Conservation (phyloP, 2,329 filamentous ascomycete genomes). For the Pseudogymnoascus sp. region DNA sequence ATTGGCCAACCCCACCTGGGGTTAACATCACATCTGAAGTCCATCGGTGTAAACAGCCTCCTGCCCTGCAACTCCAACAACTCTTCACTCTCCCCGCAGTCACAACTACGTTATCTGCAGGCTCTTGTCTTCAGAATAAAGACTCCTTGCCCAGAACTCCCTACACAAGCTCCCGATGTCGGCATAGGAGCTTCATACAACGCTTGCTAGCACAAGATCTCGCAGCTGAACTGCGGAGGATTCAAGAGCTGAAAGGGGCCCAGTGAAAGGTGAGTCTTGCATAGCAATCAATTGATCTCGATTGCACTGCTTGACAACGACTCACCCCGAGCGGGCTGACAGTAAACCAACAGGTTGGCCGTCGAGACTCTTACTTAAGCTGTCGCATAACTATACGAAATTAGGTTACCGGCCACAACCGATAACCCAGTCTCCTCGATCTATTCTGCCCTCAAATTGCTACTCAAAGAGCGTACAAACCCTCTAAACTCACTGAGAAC, state of each 20-base stretch:
- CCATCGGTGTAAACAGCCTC: constrained; percentile 10
- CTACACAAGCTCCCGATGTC: not conserved
- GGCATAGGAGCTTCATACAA: constrained; percentile 9
- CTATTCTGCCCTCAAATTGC: not conserved
- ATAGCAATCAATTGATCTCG: constrained; percentile 1
- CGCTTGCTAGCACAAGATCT: constrained; percentile 10
- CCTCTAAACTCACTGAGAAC: constrained; percentile 2
- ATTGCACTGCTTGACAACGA: not conserved
- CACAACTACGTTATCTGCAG: not conserved
- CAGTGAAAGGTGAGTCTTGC: constrained; percentile 9
- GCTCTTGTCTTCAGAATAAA: not conserved
- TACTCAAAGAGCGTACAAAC: not conserved
- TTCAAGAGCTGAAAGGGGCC: constrained; percentile 10
- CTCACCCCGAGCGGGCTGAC: not conserved
- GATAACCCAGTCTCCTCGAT: not conserved
- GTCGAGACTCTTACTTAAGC: constrained; percentile 6
- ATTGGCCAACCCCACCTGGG: constrained; percentile 11
- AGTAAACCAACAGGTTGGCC: not conserved
- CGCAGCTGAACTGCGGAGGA: constrained; percentile 1
- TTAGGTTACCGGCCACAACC: constrained; percentile 9
- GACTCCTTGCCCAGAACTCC: not conserved
- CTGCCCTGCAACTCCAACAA: not conserved
- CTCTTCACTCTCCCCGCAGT: not conserved
- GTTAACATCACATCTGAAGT: constrained; percentile 11
- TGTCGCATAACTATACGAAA: constrained; percentile 8